Base-by-base conservation (phyloP, 2,329 filamentous ascomycete species). In the Cercospora sp. region DNA sequence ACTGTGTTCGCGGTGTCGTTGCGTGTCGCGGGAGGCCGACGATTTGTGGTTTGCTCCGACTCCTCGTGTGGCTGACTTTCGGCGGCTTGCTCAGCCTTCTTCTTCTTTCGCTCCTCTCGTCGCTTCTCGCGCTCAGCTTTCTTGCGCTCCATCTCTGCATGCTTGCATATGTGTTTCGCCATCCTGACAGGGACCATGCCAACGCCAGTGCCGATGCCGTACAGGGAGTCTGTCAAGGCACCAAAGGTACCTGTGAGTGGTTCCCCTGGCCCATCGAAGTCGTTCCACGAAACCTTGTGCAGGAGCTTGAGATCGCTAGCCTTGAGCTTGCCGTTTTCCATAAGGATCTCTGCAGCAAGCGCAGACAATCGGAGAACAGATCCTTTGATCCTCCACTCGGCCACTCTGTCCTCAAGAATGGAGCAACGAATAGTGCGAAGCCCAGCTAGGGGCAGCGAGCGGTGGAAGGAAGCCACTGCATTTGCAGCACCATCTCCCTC, bases 261-360 rank as follows among this genome's bases (percentile, higher is more conserved):
- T 75, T 92, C 90, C 0, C 90, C 90, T 0, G 90, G 90, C 0
- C 91, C 91, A 71, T 91, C 89, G 73, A 92, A 92, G 73, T 92
- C 90, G 72, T 91, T 91, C 89, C 90, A 93, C 73, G 85, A 87
- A 21, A 70, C 67, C 73, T 91, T 89, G 8, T 90, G 83, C 8
- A 91, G 74, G 0, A 92, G 82, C 12, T 86, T 84, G 58, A 93
- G 78, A 67, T 88, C 86, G 65, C 85, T 86, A 86, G 89, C 91
- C 26, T 84, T 83, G 24, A 91, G 75, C 70, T 86, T 84, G n/a
- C 87, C 88, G 70, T 83, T 84, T 37, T 86, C 83, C 3, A 90
- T 86, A 1, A 91, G 79, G 1, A 91, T 80, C 28, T 91, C 86
- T 0, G 90, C 90, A 2, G 90, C 90, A 45, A 91, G 71, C 0